phyloP scores from a whole-genome alignment of 208 protist genomes.

The Trypanosoma cruzi region DNA sequence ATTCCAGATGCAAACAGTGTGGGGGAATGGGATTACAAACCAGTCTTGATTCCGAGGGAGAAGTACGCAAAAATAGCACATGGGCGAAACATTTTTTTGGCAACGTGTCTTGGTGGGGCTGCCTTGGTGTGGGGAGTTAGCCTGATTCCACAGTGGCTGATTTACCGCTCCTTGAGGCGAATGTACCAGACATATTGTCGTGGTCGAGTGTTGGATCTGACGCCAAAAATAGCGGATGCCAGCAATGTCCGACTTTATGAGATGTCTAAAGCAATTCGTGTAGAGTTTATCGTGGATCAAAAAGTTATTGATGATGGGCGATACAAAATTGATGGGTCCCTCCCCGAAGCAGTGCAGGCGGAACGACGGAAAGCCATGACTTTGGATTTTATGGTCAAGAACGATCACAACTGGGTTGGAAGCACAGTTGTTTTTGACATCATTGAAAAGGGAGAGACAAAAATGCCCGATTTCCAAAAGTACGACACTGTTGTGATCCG shows the following conservation, averaged over 20 bases:
- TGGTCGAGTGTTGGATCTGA: constrained; percentile 77
- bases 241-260: constrained; percentile 76
- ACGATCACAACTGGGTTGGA: constrained; percentile 86
- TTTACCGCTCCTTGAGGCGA: constrained; percentile 50
- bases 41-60: constrained; percentile 56
- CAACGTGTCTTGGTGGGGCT: constrained; percentile 41
- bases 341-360: constrained; percentile 52
- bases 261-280: constrained; percentile 65
- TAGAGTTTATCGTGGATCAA: constrained; percentile 77
- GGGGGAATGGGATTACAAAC: constrained; percentile 32
- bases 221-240: constrained; percentile 77
- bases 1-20: background rate
- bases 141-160: constrained; percentile 54
- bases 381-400: constrained; percentile 79
- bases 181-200: constrained; percentile 53
- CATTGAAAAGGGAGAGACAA: constrained; percentile 42
- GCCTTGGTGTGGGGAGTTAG: constrained; percentile 44
- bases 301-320: constrained; percentile 68
- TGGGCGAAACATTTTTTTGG: constrained; percentile 70
- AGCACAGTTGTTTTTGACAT: constrained; percentile 77
- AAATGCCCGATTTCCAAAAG: constrained; percentile 48
- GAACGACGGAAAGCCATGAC: constrained; percentile 78
- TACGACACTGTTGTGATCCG: constrained; percentile 81
- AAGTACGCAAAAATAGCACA: constrained; percentile 81
- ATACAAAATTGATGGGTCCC: constrained; percentile 56